Base-by-base conservation (phyloP, 495 filamentous ascomycete genomes). In the Aspergillus heteromorphus region DNA sequence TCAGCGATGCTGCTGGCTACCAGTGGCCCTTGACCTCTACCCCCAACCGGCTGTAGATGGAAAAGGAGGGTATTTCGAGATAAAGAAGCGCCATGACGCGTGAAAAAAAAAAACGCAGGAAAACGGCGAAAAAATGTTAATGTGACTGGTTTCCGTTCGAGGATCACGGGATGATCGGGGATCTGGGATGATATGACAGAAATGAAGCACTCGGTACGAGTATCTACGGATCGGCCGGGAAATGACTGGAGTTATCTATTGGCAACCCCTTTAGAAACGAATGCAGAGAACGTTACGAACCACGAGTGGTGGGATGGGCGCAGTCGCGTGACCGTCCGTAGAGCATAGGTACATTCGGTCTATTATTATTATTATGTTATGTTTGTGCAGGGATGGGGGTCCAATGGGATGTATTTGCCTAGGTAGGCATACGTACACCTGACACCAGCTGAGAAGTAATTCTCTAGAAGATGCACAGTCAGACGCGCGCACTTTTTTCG, bases 1-100 rank as follows among this genome's bases (percentile, higher is more conserved):
- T 98, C 79, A 96, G 90, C 67, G 93, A 98, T 64, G 88, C 92
- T 45, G 87, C 91, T 53, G 92, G 93, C 60, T 97, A 96, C 75
- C 91, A 96, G 73, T 97, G 92, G 92, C 88, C 88, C 18, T 82
- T 83, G 58, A 87, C 80, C 50, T 82, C 79, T 58, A 73, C 78
- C 49, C 78, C 82, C 58, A 91, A 87, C 78, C 85, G 90, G 74
- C 78, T 91, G 79, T 90, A 74, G 59, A 61, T 54, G 54, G 60
- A 61, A 18, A 56, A 62, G 61, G 57, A 8, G 20, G 43, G 17
- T 21, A 13, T 9, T 18, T 18, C 13, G 17, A 43, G 17, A n/a
- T 18, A 3, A 54, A 56, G 58, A 49, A 47, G 53, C 45, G 56
- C 34, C 17, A 48, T 41, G 40, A 48, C 25, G 40, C 16, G 51